phyloP scores from a whole-genome alignment of 2,329 filamentous ascomycete species.

The Paramyrothecium roridum region DNA sequence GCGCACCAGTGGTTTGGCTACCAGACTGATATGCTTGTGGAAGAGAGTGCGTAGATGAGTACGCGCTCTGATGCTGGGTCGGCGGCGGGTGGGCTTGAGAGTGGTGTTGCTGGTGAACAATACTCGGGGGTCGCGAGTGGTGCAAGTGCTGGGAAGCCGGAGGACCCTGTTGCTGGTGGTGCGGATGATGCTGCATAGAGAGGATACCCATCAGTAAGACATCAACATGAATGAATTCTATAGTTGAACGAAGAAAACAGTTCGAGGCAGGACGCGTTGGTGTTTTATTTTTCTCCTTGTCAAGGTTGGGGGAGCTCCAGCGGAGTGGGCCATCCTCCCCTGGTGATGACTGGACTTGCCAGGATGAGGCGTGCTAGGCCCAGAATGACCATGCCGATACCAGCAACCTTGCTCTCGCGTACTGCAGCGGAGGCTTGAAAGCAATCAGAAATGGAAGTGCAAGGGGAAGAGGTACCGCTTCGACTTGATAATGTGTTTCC shows the following conservation, averaged over 20 bases:
- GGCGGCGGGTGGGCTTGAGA: slow-evolving; percentile 61
- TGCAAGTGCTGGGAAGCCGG: slow-evolving; percentile 64
- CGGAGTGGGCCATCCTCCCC: slow-evolving; percentile 33
- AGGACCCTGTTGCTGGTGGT: slow-evolving; percentile 71
- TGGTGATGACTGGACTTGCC: slow-evolving; percentile 45
- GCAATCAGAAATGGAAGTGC: slow-evolving; percentile 11
- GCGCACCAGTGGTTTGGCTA: slow-evolving; percentile 58
- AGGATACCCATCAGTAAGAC: slow-evolving; percentile 56
- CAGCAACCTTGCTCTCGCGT: slow-evolving; percentile 29
- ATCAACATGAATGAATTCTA: slow-evolving; percentile 33
- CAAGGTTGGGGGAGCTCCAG: slow-evolving; percentile 39
- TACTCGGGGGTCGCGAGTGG: slow-evolving; percentile 68
- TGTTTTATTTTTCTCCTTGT: slow-evolving; percentile 48
- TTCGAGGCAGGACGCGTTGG: slow-evolving; percentile 42
- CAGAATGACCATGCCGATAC: slow-evolving; percentile 36
- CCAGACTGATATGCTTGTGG: slow-evolving; percentile 67
- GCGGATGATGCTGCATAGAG: slow-evolving; percentile 73
- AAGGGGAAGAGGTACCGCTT: slow-evolving; percentile 27
- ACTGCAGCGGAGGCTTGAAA: slow-evolving; percentile 19
- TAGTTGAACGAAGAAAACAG: slow-evolving; percentile 33
- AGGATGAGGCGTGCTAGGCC: slow-evolving; percentile 47
- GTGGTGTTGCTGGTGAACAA: slow-evolving; percentile 71
- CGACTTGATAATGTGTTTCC: slow-evolving; percentile 6
- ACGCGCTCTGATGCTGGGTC: slow-evolving; percentile 62
- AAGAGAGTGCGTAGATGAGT: slow-evolving; percentile 64